A percentile compares a stretch with the other conserved stretches of the same genome.
phyloP scores from a whole-genome alignment of 2,329 filamentous ascomycete species.

The Gremmenia infestans region DNA sequence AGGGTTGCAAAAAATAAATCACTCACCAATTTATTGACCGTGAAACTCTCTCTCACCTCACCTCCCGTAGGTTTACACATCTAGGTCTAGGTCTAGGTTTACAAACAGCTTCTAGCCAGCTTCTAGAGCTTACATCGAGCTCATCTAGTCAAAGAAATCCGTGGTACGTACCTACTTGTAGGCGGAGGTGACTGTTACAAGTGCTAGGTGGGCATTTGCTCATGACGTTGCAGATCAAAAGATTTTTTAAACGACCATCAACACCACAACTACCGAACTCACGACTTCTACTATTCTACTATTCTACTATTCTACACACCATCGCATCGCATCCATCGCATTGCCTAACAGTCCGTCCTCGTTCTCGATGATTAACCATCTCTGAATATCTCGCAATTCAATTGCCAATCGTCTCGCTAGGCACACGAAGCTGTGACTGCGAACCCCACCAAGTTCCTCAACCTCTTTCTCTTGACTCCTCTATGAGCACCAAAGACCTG shows the following conservation, averaged over 20 bases:
- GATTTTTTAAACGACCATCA: background rate
- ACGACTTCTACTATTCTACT: background rate
- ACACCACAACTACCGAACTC: background rate
- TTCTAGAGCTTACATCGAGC: background rate
- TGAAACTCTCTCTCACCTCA: too few relatives aligned
- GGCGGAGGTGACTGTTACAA: background rate
- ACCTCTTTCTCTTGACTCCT: slow-evolving; percentile 37
- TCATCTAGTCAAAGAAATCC: background rate
- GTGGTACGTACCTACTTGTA: background rate
- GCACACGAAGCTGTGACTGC: slow-evolving; percentile 19
- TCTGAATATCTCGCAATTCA: background rate
- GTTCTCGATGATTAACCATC: background rate
- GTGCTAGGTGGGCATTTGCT: too few relatives aligned
- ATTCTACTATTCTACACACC: background rate
- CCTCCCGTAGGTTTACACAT: too few relatives aligned
- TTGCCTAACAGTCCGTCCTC: too few relatives aligned
- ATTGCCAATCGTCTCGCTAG: slow-evolving; percentile 17
- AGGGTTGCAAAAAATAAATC: too few relatives aligned
- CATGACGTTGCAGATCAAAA: background rate
- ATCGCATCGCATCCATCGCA: too few relatives aligned
- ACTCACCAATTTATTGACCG: too few relatives aligned
- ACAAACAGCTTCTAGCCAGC: background rate
- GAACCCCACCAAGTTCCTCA: slow-evolving; percentile 3
- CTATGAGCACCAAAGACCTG: slow-evolving; percentile 89
- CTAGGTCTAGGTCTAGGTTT: background rate